Percentiles rank a stretch among this genome's conserved stretches.
Conservation (phyloP, 192 early-diverging fungal species). For the Entomortierella chlamydospora region DNA sequence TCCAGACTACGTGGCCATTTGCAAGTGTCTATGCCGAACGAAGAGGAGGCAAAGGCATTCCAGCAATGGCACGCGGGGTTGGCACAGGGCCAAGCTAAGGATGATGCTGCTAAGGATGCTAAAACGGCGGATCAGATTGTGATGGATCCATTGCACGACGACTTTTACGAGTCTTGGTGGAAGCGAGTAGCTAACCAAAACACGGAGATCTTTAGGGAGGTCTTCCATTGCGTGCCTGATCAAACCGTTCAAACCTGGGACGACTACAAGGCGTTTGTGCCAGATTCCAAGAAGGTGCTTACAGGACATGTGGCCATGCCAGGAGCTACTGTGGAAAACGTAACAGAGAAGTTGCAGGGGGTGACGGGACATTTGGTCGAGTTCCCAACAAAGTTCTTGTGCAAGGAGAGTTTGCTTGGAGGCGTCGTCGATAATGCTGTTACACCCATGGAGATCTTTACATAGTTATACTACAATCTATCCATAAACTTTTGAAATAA, state of each 20-base stretch:
- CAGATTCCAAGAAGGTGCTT: slow-evolving; percentile 55
- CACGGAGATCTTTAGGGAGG: slow-evolving; percentile 76
- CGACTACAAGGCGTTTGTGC: slow-evolving; percentile 62
- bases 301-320: slow-evolving; percentile 62
- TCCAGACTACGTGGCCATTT: slow-evolving; percentile 16
- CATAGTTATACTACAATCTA: slow-evolving; percentile 48
- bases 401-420: slow-evolving; percentile 65
- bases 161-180: slow-evolving; percentile 74
- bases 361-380: slow-evolving; percentile 65
- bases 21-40: slow-evolving; percentile 29
- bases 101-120: slow-evolving; percentile 40
- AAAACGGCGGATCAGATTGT: slow-evolving; percentile 58
- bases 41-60: slow-evolving; percentile 40
- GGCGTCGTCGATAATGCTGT: slow-evolving; percentile 55
- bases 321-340: slow-evolving; percentile 56
- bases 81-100: slow-evolving; percentile 34
- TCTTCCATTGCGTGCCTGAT: slow-evolving; percentile 90
- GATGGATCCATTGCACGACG: slow-evolving; percentile 75
- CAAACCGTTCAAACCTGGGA: slow-evolving; percentile 69
- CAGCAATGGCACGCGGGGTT: slow-evolving; percentile 26
- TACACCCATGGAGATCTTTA: slow-evolving; percentile 68
- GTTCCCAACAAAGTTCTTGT: slow-evolving; percentile 65
- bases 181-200: slow-evolving; percentile 71
- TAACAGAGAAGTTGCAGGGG: slow-evolving; percentile 48
- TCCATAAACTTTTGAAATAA: no score